These are phyloP conservation scores for Scedosporium dehoogii DNA, from an alignment of 2,329 filamentous ascomycete genomes.

Conservation along the genomic window DNA sequence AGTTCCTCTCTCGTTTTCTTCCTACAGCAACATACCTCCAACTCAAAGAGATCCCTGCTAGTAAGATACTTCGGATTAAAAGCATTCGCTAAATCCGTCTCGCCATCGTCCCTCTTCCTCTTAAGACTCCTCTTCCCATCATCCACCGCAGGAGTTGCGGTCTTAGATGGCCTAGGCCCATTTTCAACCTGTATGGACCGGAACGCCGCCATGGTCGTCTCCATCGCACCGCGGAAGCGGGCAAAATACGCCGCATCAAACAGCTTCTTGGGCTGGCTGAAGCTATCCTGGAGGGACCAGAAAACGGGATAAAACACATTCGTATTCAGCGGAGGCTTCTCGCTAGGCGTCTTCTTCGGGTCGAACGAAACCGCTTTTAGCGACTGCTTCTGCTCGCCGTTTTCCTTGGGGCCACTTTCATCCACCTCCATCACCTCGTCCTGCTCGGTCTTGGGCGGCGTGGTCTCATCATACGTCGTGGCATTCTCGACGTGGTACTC, in stretches of 20 bases:
- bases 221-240: conserved; percentile 72
- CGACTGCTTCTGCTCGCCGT: conserved; percentile 18
- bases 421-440: conserved; percentile 59
- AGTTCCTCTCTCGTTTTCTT: not conserved
- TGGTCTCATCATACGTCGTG: conserved; percentile 65
- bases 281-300: conserved; percentile 86
- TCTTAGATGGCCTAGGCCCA: conserved; percentile 36
- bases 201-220: conserved; percentile 52
- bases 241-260: conserved; percentile 64
- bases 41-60: conserved; percentile 89
- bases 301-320: conserved; percentile 81
- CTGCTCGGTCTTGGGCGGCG: conserved; percentile 21
- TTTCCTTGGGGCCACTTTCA: conserved; percentile 26
- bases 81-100: conserved; percentile 54
- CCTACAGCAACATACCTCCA: conserved; percentile 55
- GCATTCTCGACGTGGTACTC: conserved; percentile 96
- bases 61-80: conserved; percentile 99
- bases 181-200: conserved; percentile 39
- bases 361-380: conserved; percentile 28
- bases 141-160: conserved; percentile 30
- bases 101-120: conserved; percentile 54
- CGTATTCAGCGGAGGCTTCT: conserved; percentile 40
- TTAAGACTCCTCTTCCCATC: conserved; percentile 59
- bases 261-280: conserved; percentile 78
- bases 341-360: conserved; percentile 2